phyloP scores from a whole-genome alignment of 1,139 yeast genomes.

The Diutina pseudorugosa region DNA sequence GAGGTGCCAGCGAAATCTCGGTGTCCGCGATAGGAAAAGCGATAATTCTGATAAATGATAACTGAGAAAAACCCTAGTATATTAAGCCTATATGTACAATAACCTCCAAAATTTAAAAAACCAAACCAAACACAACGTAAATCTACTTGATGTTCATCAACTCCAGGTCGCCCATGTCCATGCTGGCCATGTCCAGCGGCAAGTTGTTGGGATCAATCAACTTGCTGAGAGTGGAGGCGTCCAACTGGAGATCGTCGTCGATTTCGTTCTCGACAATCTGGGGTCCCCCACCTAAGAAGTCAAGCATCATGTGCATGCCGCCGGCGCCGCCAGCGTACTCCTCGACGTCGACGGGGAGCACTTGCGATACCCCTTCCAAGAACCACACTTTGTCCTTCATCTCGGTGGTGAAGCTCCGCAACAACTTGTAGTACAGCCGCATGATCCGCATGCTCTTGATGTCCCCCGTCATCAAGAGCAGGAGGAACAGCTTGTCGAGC shows the following conservation, averaged over 20 bases:
- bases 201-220: conserved; percentile 41
- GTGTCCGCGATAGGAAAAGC: too few species aligned
- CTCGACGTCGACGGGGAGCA: conserved; percentile 74
- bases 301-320: conserved; percentile 85
- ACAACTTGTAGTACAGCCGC: conserved; percentile 73
- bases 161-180: conserved; percentile 3
- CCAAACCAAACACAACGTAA: too few species aligned
- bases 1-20: not conserved
- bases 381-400: conserved; percentile 91
- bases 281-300: conserved; percentile 69
- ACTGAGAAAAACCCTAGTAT: too few species aligned
- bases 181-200: conserved; percentile 45
- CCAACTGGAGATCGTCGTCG: conserved; percentile 31
- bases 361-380: conserved; percentile 80
- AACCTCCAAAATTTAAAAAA: too few species aligned
- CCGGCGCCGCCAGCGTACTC: conserved; percentile 77
- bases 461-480: conserved; percentile 74
- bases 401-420: conserved; percentile 72
- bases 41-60: too few species aligned
- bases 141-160: not conserved
- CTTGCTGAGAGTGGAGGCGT: conserved; percentile 28
- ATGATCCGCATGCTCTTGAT: conserved; percentile 78
- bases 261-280: conserved; percentile 28
- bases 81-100: too few species aligned
- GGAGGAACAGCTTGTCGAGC: conserved; percentile 65